These are phyloP conservation scores for Monilinia laxa DNA, from an alignment of 2,329 filamentous ascomycete species.

Conservation along the genomic window DNA sequence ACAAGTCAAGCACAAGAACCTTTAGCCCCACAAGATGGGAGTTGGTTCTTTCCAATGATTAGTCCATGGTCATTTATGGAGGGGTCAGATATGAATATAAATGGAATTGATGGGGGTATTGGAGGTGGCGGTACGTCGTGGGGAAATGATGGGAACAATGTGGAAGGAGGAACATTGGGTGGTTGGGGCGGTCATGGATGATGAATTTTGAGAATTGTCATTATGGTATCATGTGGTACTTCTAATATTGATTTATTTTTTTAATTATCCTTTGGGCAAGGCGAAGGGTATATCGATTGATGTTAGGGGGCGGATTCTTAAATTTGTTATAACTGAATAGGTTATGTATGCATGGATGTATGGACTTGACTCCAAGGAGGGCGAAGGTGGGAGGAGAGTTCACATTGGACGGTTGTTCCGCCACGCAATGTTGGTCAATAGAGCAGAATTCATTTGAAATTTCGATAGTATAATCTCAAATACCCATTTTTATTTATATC, in stretches of 20 bases:
- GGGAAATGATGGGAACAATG: background rate
- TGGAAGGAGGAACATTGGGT: background rate
- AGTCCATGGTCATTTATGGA: constrained; percentile 4
- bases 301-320: background rate
- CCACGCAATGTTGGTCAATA: no score
- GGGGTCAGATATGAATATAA: background rate
- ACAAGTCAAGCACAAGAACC: background rate
- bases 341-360: background rate
- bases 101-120: constrained; percentile 1
- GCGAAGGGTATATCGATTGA: background rate
- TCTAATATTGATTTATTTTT: background rate
- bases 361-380: background rate
- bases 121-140: background rate
- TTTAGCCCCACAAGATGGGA: background rate
- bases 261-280: background rate
- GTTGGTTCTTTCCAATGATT: constrained; percentile 10
- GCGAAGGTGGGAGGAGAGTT: background rate
- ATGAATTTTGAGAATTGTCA: background rate
- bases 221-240: background rate
- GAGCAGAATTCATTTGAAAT: no score
- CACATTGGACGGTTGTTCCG: background rate
- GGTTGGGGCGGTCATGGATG: background rate
- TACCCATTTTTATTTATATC: no score
- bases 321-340: no score
- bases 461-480: no score